These are phyloP conservation scores for Aureobasidium namibiae DNA, from an alignment of 2,329 filamentous ascomycete genomes.

Conservation along the genomic window DNA sequence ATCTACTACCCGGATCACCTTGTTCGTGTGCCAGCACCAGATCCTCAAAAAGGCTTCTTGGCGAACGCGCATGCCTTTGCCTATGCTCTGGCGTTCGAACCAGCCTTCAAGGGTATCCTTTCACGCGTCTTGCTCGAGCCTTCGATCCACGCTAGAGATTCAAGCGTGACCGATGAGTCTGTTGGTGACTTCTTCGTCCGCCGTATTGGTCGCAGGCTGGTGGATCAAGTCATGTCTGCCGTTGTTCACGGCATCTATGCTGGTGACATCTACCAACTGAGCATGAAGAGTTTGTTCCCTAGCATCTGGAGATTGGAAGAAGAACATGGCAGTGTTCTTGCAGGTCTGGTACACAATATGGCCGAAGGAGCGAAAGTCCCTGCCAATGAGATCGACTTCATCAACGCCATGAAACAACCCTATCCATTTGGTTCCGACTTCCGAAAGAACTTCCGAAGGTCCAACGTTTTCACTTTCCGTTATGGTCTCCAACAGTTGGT, in stretches of 20 bases:
- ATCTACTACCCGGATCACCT: slow-evolving; percentile 84
- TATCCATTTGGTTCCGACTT: slow-evolving; percentile 20
- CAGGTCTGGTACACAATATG: slow-evolving; percentile 22
- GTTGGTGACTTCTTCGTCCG: slow-evolving; percentile 58
- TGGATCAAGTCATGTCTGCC: slow-evolving; percentile 68
- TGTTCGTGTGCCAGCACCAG: slow-evolving; percentile 50
- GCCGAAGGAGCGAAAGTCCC: slow-evolving; percentile 28
- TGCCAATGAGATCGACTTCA: slow-evolving; percentile 26
- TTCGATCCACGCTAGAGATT: slow-evolving; percentile 21
- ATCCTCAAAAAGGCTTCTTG: slow-evolving; percentile 26
- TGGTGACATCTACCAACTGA: slow-evolving; percentile 75
- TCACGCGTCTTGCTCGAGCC: slow-evolving; percentile 29
- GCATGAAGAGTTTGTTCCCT: slow-evolving; percentile 57
- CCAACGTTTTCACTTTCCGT: slow-evolving; percentile 36
- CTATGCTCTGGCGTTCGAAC: slow-evolving; percentile 40
- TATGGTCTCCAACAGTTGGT: slow-evolving; percentile 35
- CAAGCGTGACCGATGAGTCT: slow-evolving; percentile 54
- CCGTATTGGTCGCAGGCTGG: slow-evolving; percentile 46
- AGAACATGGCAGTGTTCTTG: slow-evolving; percentile 32
- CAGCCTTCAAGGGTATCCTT: slow-evolving; percentile 45
- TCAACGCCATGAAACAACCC: slow-evolving; percentile 19
- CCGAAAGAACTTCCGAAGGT: slow-evolving; percentile 24
- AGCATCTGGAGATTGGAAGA: slow-evolving; percentile 42
- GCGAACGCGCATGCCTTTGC: slow-evolving; percentile 25
- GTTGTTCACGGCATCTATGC: slow-evolving; percentile 84